A percentile compares a stretch with the other conserved stretches of the same genome.
These are phyloP conservation scores for Fusarium concolor DNA, from an alignment of 2,329 filamentous ascomycete genomes.

Conservation along the genomic window DNA sequence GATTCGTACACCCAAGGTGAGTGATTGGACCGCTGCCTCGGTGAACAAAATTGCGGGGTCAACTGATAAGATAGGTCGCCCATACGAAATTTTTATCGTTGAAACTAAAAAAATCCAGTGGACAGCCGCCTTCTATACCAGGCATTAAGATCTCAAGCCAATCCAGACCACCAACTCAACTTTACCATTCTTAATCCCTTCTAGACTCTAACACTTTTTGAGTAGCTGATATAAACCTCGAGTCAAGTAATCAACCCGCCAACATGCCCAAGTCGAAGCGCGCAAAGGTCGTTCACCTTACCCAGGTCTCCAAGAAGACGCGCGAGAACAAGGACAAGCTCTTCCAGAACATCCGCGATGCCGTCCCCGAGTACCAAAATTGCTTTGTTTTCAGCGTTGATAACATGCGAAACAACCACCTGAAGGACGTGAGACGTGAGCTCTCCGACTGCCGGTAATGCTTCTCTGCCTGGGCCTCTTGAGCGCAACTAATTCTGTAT, in stretches of 20 bases:
- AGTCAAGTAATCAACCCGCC: conserved; percentile 23
- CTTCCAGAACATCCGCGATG: conserved; percentile 88
- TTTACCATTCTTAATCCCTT: conserved; percentile 9
- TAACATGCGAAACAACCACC: conserved; percentile 97
- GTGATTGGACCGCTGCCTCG: conserved; percentile 24
- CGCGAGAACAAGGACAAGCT: conserved; percentile 92
- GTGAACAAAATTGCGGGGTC: conserved; percentile 48
- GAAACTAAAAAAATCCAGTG: conserved; percentile 47
- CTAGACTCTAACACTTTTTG: background rate
- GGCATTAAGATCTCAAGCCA: conserved; percentile 19
- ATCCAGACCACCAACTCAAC: conserved; percentile 8
- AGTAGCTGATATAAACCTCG: background rate
- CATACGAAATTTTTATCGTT: conserved; percentile 44
- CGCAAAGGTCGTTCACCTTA: conserved; percentile 87
- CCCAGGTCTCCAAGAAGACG: conserved; percentile 91
- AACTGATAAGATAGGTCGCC: conserved; percentile 24
- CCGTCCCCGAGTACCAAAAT: conserved; percentile 85
- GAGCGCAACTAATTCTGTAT: conserved; percentile 21
- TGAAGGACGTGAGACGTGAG: conserved; percentile 89
- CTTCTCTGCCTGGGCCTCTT: conserved; percentile 24
- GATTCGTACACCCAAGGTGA: conserved; percentile 31
- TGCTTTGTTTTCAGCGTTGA: conserved; percentile 94
- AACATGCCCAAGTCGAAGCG: conserved; percentile 97
- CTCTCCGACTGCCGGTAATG: conserved; percentile 84
- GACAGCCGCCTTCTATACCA: conserved; percentile 38